A percentile compares a stretch with the other conserved stretches of the same genome.
These are phyloP conservation scores for Apiospora saccharicola DNA, from an alignment of 2,329 filamentous ascomycete genomes.

Conservation along the genomic window DNA sequence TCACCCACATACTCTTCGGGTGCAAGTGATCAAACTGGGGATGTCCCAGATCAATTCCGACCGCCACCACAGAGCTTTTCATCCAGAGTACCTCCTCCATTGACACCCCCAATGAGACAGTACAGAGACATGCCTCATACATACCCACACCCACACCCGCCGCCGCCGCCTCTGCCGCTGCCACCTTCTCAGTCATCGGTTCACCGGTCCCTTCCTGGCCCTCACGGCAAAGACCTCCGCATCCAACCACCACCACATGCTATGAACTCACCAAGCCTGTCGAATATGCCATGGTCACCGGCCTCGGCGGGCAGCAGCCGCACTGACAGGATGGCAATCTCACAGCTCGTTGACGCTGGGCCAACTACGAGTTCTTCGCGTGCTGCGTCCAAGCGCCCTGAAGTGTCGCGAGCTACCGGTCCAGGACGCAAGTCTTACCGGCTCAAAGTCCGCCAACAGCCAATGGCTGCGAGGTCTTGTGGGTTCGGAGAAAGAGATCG, in stretches of 20 bases:
- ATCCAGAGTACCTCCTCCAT: conserved; percentile 18
- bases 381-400: conserved; percentile 34
- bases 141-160: conserved; percentile 12
- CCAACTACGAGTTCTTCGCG: conserved; percentile 26
- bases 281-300: conserved; percentile 31
- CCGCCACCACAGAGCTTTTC: background rate
- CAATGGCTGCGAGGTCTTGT: conserved; percentile 78
- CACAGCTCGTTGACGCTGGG: conserved; percentile 40
- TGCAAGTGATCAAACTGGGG: conserved; percentile 17
- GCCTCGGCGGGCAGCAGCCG: conserved; percentile 34
- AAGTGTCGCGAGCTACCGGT: conserved; percentile 28
- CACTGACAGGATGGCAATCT: conserved; percentile 42
- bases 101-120: conserved; percentile 21
- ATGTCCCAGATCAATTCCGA: conserved; percentile 2
- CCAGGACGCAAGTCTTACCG: conserved; percentile 45
- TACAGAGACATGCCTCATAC: conserved; percentile 18
- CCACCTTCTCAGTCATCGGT: background rate
- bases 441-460: conserved; percentile 77
- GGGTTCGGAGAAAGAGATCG: conserved; percentile 85
- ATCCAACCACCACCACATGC: background rate
- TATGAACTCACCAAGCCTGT: conserved; percentile 13
- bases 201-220: background rate
- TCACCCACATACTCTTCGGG: conserved; percentile 23
- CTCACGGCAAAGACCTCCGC: conserved; percentile 15
- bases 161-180: conserved; percentile 5